Conservation (phyloP, 371 early-diverging fungal genomes). For the Lichtheimia ramosa region DNA sequence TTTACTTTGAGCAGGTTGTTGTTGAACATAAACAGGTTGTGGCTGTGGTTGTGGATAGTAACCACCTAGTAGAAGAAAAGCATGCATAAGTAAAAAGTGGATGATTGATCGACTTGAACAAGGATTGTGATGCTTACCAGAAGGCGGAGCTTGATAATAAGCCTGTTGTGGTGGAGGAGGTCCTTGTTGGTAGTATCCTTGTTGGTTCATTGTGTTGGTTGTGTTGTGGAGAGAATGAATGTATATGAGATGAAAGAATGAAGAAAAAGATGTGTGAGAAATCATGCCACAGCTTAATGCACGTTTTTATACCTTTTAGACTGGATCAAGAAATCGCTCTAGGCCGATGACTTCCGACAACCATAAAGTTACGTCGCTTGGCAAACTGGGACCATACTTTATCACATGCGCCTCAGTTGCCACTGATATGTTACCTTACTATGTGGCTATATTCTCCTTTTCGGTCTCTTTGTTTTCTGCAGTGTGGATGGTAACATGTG, state of each 20-base stretch:
- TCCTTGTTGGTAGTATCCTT: conserved; percentile 9
- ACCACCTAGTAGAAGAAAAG: conserved; percentile 1
- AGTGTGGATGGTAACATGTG: too few relatives aligned
- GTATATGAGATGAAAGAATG: background rate
- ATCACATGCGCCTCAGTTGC: too few relatives aligned
- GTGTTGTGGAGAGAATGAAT: background rate
- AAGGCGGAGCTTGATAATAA: conserved; percentile 7
- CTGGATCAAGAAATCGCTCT: too few relatives aligned
- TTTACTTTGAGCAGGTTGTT: conserved; percentile 13
- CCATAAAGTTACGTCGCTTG: too few relatives aligned
- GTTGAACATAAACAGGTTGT: conserved; percentile 19
- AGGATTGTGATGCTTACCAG: background rate
- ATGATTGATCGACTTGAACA: background rate
- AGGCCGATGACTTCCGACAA: too few relatives aligned
- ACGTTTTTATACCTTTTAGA: too few relatives aligned
- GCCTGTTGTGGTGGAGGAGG: conserved; percentile 25
- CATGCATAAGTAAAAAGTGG: background rate
- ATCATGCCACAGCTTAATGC: background rate
- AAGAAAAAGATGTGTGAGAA: background rate
- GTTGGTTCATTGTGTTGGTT: conserved; percentile 12
- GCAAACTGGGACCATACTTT: too few relatives aligned
- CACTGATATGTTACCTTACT: too few relatives aligned
- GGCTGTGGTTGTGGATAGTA: conserved; percentile 28
- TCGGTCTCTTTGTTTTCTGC: too few relatives aligned
- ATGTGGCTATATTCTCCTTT: too few relatives aligned